A percentile compares a stretch with the other conserved stretches of the same genome.
Conservation (phyloP, 495 filamentous ascomycete genomes). For the Entonaema liquescens region DNA sequence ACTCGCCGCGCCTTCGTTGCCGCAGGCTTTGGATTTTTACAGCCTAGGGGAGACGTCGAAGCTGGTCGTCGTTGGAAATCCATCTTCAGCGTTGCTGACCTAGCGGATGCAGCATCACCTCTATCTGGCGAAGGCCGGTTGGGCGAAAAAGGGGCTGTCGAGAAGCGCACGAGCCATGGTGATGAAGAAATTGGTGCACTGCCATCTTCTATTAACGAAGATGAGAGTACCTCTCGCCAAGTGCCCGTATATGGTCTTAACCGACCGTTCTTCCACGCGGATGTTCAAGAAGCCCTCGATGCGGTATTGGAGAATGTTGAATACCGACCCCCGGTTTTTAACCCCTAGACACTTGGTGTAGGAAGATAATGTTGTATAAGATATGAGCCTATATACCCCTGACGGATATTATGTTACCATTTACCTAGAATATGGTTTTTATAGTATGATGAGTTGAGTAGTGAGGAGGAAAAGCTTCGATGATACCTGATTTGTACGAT, state of each 20-base stretch:
- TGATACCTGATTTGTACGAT: constrained; percentile 8
- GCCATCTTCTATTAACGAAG: constrained; percentile 9
- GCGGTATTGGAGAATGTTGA: constrained; percentile 75
- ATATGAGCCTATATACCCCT: constrained; percentile 28
- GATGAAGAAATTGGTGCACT: constrained; percentile 27
- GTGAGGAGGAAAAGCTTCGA: not conserved
- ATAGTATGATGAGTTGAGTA: not conserved
- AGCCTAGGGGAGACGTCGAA: constrained; percentile 33
- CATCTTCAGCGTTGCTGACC: constrained; percentile 41
- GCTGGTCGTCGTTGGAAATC: constrained; percentile 38
- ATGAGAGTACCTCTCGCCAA: constrained; percentile 25
- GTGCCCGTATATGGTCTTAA: constrained; percentile 57
- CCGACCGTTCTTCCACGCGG: constrained; percentile 63
- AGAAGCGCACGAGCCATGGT: constrained; percentile 11
- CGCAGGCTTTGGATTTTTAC: constrained; percentile 56
- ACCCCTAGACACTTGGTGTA: not conserved
- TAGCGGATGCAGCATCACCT: constrained; percentile 35
- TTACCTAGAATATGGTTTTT: not conserved
- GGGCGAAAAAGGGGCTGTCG: constrained; percentile 1
- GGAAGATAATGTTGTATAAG: constrained; percentile 9
- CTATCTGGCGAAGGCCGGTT: constrained; percentile 16
- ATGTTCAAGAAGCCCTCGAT: constrained; percentile 84
- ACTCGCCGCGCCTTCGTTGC: constrained; percentile 58
- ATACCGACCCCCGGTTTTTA: constrained; percentile 26
- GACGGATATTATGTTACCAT: constrained; percentile 3